Base-by-base conservation (phyloP, 2,329 filamentous ascomycete species). In the Neonectria faginata region DNA sequence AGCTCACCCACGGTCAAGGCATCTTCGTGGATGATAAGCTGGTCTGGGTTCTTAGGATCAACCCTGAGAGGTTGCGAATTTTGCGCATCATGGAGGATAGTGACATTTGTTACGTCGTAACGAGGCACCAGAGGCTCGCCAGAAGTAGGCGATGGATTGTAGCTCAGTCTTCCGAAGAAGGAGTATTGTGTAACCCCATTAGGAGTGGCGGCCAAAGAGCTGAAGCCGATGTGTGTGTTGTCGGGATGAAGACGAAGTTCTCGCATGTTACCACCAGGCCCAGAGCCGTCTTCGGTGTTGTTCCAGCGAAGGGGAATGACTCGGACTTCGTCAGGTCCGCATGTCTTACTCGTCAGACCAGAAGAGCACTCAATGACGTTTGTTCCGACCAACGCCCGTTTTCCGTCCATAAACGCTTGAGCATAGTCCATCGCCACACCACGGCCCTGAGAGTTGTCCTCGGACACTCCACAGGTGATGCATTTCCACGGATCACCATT, bases 401-500 rank as follows among this genome's bases (percentile, higher is more conserved):
- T 27, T 18, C 44, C 44, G 12, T 47, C 44, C 4, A 11, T 7
- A 22, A 47, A 47, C 11, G 44, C 44, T 16, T 47, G 44, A 27
- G 44, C 20, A 10, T 47, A 47, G 11, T 47, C 44, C 16, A 47
- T 11, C 6, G 6, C 9, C 6, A 9, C 44, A 1, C 44, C 44
- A 6, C 42, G 42, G 20, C 20, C 20, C 11, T 10, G 10, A 5
- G 44, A 47, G 71, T 81, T 79, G 25, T 69, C 67, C 1, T 50
- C 66, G 0, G 79, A 75, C 0, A 83, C 74, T 1, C 78, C 81
- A 60, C 82, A 84, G 31, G 48, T 84, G 12, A 84, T 53, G 62
- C 82, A 84, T 66, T 82, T 84, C 81, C 82, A 84, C 0, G 77
- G 44, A 62, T 83, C 80, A 1, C 82, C 82, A 56, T 80, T 82